Conservation (phyloP, 2,329 filamentous ascomycete species). For the Ceratocystis variospora region DNA sequence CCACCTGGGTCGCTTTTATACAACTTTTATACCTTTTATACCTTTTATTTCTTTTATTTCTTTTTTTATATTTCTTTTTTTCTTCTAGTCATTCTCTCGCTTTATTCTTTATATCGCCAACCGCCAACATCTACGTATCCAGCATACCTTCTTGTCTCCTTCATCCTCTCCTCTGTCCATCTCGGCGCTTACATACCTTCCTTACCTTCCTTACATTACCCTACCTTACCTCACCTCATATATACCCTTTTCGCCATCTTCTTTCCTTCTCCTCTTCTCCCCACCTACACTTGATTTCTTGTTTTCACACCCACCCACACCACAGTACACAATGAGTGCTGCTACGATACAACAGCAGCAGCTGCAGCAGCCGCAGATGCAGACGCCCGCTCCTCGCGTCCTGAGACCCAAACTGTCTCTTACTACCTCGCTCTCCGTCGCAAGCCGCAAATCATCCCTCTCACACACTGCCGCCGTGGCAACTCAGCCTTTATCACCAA, state of each 20-base stretch:
- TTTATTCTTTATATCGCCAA: not conserved
- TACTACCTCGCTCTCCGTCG: slow-evolving; percentile 31
- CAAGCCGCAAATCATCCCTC: slow-evolving; percentile 6
- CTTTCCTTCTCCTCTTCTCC: not conserved
- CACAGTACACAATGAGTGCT: slow-evolving; percentile 11
- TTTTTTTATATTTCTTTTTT: not conserved
- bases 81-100: not conserved
- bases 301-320: not conserved
- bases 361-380: not conserved
- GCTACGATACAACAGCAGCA: slow-evolving; percentile 11
- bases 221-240: not conserved
- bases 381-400: slow-evolving; percentile 1
- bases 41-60: slow-evolving; percentile 1
- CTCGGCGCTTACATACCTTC: not conserved
- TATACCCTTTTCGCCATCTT: not conserved
- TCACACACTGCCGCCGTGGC: slow-evolving; percentile 32
- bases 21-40: not conserved
- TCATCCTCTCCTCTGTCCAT: not conserved
- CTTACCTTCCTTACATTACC: no score
- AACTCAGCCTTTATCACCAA: slow-evolving; percentile 44
- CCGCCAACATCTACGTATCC: no score
- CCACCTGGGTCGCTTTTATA: not conserved
- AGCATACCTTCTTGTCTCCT: no score
- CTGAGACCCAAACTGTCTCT: slow-evolving; percentile 26
- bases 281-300: not conserved